Percentiles rank a stretch among this genome's conserved stretches.
phyloP scores from a whole-genome alignment of 2,329 filamentous ascomycete species.

The Scytalidium sp. region DNA sequence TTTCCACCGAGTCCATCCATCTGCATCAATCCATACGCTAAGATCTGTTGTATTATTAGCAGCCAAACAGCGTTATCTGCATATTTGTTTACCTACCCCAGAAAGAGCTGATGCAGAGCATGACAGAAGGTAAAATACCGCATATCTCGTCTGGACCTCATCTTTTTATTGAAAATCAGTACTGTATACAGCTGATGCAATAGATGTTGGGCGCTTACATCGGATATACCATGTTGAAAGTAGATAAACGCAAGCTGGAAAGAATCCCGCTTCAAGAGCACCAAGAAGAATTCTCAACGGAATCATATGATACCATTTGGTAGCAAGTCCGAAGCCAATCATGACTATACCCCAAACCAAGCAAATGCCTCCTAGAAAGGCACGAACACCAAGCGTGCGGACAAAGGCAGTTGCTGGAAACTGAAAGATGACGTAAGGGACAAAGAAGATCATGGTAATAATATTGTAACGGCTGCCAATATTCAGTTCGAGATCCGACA shows the following conservation, averaged over 20 bases:
- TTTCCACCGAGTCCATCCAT: too few species aligned
- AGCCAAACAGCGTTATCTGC: too few species aligned
- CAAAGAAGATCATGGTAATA: conserved; percentile 70
- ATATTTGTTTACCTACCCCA: too few species aligned
- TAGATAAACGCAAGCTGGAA: conserved; percentile 27
- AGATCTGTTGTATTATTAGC: too few species aligned
- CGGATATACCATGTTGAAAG: conserved; percentile 28
- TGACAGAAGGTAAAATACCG: conserved; percentile 51
- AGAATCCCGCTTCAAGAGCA: conserved; percentile 22
- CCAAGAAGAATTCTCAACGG: conserved; percentile 41
- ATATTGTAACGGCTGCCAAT: conserved; percentile 40
- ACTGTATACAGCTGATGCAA: too few species aligned
- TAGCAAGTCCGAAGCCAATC: conserved; percentile 32
- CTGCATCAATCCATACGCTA: too few species aligned
- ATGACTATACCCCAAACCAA: conserved; percentile 57
- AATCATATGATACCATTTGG: too few species aligned
- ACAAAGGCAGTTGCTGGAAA: conserved; percentile 67
- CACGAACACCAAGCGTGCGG: conserved; percentile 61
- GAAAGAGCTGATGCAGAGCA: conserved; percentile 63
- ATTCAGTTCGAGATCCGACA: conserved; percentile 17
- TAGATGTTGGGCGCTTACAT: too few species aligned
- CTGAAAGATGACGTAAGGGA: conserved; percentile 70
- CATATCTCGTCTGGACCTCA: neutral
- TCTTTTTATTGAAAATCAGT: too few species aligned
- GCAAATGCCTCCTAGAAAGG: conserved; percentile 49